Evolutionary conservation across 768 basidiomycete genomes (phyloP).

Genomic region (Mycena amicta): DNA sequence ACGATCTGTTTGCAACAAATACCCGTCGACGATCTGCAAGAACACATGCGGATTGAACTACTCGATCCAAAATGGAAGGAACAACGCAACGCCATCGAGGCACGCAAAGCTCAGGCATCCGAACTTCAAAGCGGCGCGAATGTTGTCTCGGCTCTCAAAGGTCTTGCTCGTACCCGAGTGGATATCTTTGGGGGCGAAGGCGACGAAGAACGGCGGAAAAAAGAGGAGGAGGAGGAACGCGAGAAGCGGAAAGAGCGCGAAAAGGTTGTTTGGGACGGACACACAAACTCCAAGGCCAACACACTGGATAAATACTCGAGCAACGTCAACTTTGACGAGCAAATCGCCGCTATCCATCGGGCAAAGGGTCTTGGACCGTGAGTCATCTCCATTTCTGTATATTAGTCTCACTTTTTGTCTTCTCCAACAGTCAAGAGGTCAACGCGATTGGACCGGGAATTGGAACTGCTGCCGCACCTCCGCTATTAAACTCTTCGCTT

Average conservation of each 20-base stretch:
- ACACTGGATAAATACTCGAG: slow-evolving; percentile 93
- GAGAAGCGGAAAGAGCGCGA: slow-evolving; percentile 86
- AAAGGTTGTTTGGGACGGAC: slow-evolving; percentile 98
- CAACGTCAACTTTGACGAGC: slow-evolving; percentile 94
- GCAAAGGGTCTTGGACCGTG: slow-evolving; percentile 88
- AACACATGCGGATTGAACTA: slow-evolving; percentile 98
- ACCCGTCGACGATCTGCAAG: slow-evolving; percentile 91
- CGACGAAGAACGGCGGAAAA: slow-evolving; percentile 87
- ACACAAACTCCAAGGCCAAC: slow-evolving; percentile 89
- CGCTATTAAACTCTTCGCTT: slow-evolving; percentile 57
- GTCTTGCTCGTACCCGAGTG: slow-evolving; percentile 92
- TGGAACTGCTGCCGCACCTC: slow-evolving; percentile 75
- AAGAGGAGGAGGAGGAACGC: slow-evolving; percentile 84
- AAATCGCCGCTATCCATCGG: slow-evolving; percentile 95
- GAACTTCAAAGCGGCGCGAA: slow-evolving; percentile 91
- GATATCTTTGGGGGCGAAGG: slow-evolving; percentile 96
- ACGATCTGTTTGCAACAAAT: slow-evolving; percentile 95
- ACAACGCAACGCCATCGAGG: slow-evolving; percentile 85
- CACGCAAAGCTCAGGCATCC: slow-evolving; percentile 86
- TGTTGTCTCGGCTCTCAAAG: slow-evolving; percentile 89
- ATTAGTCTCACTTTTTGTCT: slow-evolving; percentile 3
- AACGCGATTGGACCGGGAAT: slow-evolving; percentile 88
- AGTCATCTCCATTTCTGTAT: slow-evolving; percentile 36
- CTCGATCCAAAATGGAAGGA: slow-evolving; percentile 99
- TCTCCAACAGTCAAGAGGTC: slow-evolving; percentile 61